Evolutionary conservation across 192 early-diverging fungal genomes (phyloP).

Genomic region (Helicostylum pulchrum): DNA sequence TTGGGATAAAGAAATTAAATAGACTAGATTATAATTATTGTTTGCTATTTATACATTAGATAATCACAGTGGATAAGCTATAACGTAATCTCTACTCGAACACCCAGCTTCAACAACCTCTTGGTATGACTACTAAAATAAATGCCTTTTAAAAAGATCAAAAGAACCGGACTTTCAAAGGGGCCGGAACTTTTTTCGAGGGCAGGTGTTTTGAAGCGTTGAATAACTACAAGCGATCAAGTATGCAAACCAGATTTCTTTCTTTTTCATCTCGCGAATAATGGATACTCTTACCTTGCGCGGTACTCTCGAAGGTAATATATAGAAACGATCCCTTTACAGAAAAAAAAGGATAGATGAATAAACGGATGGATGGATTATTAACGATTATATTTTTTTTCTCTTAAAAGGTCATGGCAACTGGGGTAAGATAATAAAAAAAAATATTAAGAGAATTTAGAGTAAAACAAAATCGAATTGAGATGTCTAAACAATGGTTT

Average conservation of each 20-base stretch:
- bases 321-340: neutral
- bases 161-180: too few species aligned
- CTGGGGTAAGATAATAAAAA: constrained; percentile 31
- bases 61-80: too few species aligned
- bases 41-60: too few species aligned
- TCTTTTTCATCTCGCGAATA: constrained; percentile 25
- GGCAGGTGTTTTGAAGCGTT: too few species aligned
- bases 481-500: neutral
- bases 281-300: constrained; percentile 36
- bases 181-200: too few species aligned
- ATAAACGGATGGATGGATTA: constrained; percentile 30
- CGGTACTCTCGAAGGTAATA: constrained; percentile 36
- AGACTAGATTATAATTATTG: too few species aligned
- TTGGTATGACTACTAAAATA: too few species aligned
- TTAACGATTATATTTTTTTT: constrained; percentile 2
- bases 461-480: neutral
- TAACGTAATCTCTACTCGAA: too few species aligned
- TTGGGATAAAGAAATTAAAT: too few species aligned
- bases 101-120: too few species aligned
- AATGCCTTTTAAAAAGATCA: too few species aligned
- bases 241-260: constrained; percentile 10
- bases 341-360: constrained; percentile 26
- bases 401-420: constrained; percentile 33
- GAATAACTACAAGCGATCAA: too few species aligned
- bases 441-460: neutral